These are phyloP conservation scores for Exidia glandulosa DNA, from an alignment of 768 basidiomycete species.

Conservation along the genomic window DNA sequence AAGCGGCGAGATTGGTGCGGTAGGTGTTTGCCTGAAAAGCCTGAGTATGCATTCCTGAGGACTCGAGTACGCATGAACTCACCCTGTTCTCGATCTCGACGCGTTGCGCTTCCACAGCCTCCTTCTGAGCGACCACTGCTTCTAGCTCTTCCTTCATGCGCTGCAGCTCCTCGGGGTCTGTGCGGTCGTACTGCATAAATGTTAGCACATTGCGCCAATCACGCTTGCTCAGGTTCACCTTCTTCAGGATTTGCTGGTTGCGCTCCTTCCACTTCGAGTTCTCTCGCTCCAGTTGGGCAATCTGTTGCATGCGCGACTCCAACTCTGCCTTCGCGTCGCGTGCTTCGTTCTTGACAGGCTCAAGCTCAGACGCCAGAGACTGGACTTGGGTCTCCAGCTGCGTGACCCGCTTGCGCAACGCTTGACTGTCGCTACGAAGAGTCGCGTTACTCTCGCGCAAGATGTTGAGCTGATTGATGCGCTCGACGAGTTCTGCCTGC, in stretches of 20 bases:
- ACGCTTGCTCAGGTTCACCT: conserved; percentile 32
- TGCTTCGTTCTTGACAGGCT: conserved; percentile 64
- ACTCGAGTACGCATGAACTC: not conserved
- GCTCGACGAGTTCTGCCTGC: conserved; percentile 73
- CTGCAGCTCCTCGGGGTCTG: conserved; percentile 78
- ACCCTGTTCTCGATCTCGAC: conserved; percentile 1
- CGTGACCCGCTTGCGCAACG: conserved; percentile 52
- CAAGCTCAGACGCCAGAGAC: conserved; percentile 47
- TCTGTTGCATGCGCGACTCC: conserved; percentile 54
- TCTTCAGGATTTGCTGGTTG: conserved; percentile 67
- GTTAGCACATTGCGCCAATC: not conserved
- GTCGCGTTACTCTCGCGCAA: conserved; percentile 83
- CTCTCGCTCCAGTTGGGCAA: conserved; percentile 64
- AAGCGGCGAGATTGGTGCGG: not conserved
- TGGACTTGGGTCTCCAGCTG: conserved; percentile 58
- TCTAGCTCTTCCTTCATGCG: conserved; percentile 64
- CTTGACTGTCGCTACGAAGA: conserved; percentile 65
- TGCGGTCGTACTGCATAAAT: conserved; percentile 61
- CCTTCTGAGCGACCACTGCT: conserved; percentile 20
- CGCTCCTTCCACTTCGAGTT: conserved; percentile 76
- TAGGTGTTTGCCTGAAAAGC: not conserved
- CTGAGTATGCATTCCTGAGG: not conserved
- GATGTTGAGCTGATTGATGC: conserved; percentile 79
- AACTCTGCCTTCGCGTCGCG: conserved; percentile 60
- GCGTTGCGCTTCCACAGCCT: conserved; percentile 6